Evolutionary conservation across 805 yeast species (phyloP), one percentile per base, ranked within the genome.

Genomic region (Metschnikowia peoriensis): DNA sequence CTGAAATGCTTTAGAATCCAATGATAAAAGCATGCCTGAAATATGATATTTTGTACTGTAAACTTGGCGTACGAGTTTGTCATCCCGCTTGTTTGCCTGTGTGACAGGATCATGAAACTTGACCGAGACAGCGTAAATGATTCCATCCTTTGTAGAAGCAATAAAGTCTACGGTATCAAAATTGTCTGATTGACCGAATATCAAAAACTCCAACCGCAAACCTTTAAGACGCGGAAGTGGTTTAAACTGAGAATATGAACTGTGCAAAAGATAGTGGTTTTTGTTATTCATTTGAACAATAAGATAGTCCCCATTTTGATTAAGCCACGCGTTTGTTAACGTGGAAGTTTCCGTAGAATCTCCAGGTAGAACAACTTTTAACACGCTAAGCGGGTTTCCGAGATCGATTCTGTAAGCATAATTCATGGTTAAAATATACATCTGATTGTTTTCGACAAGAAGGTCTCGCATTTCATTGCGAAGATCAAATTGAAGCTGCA

Each of bases 181-280:
- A 28, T 49, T 44, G 7, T 38, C 44, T 15, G 47, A 32, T 7
- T 35, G 51, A 28, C 50, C 9, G 7, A 73, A 68, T 2, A 60
- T 61, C 28, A 75, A 53, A 22, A 54, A 54, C 14, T 49, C 27
- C 67, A 76, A 64, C 60, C 70, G 66, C 12, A 74, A 50, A 7
- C 80, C 80, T 53, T 76, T 79, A 51, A 85, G 63, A 51, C 81
- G 78, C 8, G 74, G 56, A 32, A 86, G 64, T 14, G 64, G 63
- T 52, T 76, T 76, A 56, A 77, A 75, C 15, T 69, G 71, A 2
- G 66, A 63, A 10, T 80, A 66, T 4, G 67, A 66, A n/a, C 65
- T 61, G 59, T 79, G 75, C 38, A 81, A 62, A 55, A 80, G 81
- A 60, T 67, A 81, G 59, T 77, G 65, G 7, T 47, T 54, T 5